These are phyloP conservation scores for Eutypa lata DNA, from an alignment of 2,329 filamentous ascomycete species.

Conservation along the genomic window DNA sequence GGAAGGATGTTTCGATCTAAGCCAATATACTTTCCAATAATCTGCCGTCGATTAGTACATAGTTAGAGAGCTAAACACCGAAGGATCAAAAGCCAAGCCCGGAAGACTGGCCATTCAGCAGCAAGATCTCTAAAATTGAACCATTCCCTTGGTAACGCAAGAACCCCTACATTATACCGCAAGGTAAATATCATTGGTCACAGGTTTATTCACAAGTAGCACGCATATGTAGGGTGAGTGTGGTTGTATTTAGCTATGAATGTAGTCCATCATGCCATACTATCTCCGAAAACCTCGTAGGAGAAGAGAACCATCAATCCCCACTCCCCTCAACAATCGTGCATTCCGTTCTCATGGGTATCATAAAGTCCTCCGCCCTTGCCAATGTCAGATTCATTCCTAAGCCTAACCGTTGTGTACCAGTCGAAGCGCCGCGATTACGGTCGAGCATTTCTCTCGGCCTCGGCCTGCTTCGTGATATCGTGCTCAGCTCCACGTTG, in stretches of 20 bases:
- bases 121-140: not conserved
- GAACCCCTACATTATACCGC: no score
- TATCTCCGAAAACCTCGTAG: constrained; percentile 4
- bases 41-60: no score
- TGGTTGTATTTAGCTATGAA: constrained; percentile 9
- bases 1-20: not conserved
- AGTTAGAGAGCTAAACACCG: no score
- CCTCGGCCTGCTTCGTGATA: constrained; percentile 67
- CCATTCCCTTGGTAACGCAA: no score
- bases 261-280: constrained; percentile 5
- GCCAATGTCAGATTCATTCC: not conserved
- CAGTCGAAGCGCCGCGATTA: no score
- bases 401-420: no score
- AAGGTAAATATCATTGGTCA: no score
- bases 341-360: constrained; percentile 12
- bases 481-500: constrained; percentile 82
- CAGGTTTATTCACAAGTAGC: no score
- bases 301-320: not conserved
- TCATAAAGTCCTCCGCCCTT: constrained; percentile 8
- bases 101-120: not conserved
- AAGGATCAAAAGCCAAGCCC: no score
- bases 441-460: constrained; percentile 25
- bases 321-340: not conserved
- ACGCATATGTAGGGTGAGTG: not conserved
- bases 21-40: no score